Evolutionary conservation across 2,329 filamentous ascomycete species (phyloP).

Genomic region (Aureobasidium uvarum): DNA sequence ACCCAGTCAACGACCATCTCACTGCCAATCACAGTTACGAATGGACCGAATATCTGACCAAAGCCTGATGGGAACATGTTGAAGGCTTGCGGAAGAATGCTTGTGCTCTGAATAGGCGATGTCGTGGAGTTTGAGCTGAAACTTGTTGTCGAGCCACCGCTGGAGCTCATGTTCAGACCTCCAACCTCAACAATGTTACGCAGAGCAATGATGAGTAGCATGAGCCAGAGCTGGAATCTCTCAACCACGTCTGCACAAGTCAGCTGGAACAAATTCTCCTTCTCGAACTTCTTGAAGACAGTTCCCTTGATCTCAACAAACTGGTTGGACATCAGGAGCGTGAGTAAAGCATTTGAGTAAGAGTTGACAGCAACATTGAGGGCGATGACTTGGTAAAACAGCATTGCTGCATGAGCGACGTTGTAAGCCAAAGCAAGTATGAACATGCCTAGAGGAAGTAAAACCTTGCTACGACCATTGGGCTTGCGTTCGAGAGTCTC

Average conservation of each 20-base stretch:
- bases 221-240: slow-evolving; percentile 95
- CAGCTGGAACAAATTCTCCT: slow-evolving; percentile 94
- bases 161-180: slow-evolving; percentile 61
- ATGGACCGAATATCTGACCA: slow-evolving; percentile 87
- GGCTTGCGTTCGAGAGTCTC: slow-evolving; percentile 87
- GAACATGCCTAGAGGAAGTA: slow-evolving; percentile 90
- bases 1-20: slow-evolving; percentile 97
- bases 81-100: slow-evolving; percentile 85
- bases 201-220: slow-evolving; percentile 93
- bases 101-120: slow-evolving; percentile 61
- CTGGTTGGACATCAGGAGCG: slow-evolving; percentile 90
- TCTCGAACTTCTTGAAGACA: slow-evolving; percentile 98
- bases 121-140: slow-evolving; percentile 48
- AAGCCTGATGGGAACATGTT: slow-evolving; percentile 69
- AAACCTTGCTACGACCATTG: slow-evolving; percentile 85
- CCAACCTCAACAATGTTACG: slow-evolving; percentile 96
- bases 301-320: slow-evolving; percentile 99
- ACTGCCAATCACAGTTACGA: slow-evolving; percentile 88
- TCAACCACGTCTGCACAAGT: slow-evolving; percentile 97
- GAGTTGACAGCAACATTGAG: slow-evolving; percentile 98
- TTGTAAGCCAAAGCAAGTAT: slow-evolving; percentile 83
- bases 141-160: slow-evolving; percentile 33
- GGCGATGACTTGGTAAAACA: slow-evolving; percentile 98
- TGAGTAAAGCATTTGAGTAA: slow-evolving; percentile 92
- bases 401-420: slow-evolving; percentile 76